Percentiles rank a stretch among this genome's conserved stretches.
Evolutionary conservation across 2,329 filamentous ascomycete species (phyloP).

Genomic region (Trichoderma gracile): DNA sequence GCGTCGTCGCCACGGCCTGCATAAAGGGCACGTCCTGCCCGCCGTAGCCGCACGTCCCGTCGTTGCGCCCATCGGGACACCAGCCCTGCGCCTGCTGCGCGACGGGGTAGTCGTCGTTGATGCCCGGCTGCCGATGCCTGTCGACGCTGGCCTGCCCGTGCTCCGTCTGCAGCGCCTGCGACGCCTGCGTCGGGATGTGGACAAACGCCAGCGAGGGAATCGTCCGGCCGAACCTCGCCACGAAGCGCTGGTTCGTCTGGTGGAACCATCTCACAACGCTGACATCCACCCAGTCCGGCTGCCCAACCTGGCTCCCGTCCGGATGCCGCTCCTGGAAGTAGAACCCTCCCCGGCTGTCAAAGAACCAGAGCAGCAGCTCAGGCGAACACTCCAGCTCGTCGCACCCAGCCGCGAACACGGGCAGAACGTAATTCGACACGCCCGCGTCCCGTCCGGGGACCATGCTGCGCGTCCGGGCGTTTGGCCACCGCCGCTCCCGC

Average conservation of each 20-base stretch:
- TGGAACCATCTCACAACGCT: conserved; percentile 50
- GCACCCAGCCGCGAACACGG: conserved; percentile 45
- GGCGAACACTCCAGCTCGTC: conserved; percentile 38
- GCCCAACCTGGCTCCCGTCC: conserved; percentile 35
- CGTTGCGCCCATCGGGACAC: conserved; percentile 44
- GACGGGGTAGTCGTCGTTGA: conserved; percentile 48
- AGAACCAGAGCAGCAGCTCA: conserved; percentile 66
- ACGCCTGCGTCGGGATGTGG: conserved; percentile 50
- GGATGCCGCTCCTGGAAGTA: conserved; percentile 46
- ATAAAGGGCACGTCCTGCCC: conserved; percentile 63
- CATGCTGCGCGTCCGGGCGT: conserved; percentile 46
- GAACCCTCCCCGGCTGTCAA: conserved; percentile 64
- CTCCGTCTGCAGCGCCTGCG: conserved; percentile 42
- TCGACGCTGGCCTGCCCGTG: conserved; percentile 36
- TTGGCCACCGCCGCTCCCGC: conserved; percentile 44
- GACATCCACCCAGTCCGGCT: conserved; percentile 49
- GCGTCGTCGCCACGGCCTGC: conserved; percentile 56
- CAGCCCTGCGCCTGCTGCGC: conserved; percentile 48
- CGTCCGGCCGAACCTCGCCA: conserved; percentile 34
- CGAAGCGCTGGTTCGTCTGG: conserved; percentile 36
- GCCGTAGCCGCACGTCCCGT: conserved; percentile 45
- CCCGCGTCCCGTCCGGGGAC: conserved; percentile 41
- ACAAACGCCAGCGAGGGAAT: conserved; percentile 52
- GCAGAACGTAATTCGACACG: conserved; percentile 51
- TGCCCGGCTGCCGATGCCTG: conserved; percentile 44